Percentiles rank a stretch among this genome's conserved stretches.
Conservation (phyloP, 108 stramenopile genomes). For the Skeletonema costatum region DNA sequence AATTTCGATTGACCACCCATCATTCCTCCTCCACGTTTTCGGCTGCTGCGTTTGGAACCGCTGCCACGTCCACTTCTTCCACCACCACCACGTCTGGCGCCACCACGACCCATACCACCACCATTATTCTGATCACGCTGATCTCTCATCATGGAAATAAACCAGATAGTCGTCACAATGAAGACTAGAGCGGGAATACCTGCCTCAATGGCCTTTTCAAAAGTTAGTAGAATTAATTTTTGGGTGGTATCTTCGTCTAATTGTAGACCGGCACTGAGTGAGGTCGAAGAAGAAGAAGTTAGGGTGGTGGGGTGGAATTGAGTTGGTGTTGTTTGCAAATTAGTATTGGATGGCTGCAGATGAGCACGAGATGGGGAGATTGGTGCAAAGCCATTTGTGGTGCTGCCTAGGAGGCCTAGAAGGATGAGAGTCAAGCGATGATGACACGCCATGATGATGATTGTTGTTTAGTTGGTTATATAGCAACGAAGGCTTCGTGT, state of each 20-base stretch:
- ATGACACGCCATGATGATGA: too few relatives aligned
- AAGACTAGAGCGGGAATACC: constrained; percentile 42
- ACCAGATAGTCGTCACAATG: constrained; percentile 19
- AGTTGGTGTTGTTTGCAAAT: too few relatives aligned
- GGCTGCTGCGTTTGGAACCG: background rate
- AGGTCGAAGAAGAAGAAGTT: background rate
- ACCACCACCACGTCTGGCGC: background rate
- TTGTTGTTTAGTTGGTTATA: too few relatives aligned
- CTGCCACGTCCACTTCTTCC: background rate
- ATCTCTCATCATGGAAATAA: constrained; percentile 10
- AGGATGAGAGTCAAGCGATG: too few relatives aligned
- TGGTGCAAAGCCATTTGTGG: background rate
- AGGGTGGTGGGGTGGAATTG: too few relatives aligned
- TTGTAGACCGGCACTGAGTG: background rate
- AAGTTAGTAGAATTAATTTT: constrained; percentile 34
- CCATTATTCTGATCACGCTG: background rate
- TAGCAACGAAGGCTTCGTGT: too few relatives aligned
- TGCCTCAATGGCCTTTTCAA: constrained; percentile 39
- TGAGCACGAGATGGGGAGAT: background rate
- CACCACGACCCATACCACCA: background rate
- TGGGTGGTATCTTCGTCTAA: constrained; percentile 38
- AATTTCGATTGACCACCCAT: constrained; percentile 18
- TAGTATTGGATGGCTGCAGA: background rate
- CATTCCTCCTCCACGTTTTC: background rate
- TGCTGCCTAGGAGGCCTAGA: too few relatives aligned